These are phyloP conservation scores for Pichia inconspicua DNA, from an alignment of 1,139 yeast genomes.

Conservation along the genomic window DNA sequence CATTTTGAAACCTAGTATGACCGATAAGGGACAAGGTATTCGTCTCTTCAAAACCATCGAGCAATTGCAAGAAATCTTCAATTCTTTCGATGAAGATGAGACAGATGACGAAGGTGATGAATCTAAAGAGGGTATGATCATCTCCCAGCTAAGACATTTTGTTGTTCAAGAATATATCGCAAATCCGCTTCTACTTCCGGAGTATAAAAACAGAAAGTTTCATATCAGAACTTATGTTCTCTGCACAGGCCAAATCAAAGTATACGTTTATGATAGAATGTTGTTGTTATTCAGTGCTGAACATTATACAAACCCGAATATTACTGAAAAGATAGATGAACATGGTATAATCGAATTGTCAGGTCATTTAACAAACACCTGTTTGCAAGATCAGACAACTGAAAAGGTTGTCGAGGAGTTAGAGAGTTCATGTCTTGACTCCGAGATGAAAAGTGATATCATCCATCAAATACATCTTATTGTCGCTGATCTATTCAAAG, in stretches of 20 bases:
- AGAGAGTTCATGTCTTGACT: constrained; percentile 36
- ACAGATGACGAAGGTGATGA: constrained; percentile 40
- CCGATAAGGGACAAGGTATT: constrained; percentile 95
- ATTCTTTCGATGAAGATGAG: constrained; percentile 72
- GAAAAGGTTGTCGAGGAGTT: constrained; percentile 57
- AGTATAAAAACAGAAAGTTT: constrained; percentile 66
- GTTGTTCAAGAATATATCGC: constrained; percentile 74
- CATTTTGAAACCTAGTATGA: constrained; percentile 94
- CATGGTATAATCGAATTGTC: constrained; percentile 38
- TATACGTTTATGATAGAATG: constrained; percentile 72
- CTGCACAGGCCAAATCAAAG: constrained; percentile 63
- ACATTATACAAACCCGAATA: constrained; percentile 36
- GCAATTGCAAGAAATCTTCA: constrained; percentile 75
- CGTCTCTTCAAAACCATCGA: constrained; percentile 69
- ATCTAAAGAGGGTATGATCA: constrained; percentile 52
- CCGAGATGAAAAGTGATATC: constrained; percentile 35
- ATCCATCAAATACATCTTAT: constrained; percentile 51
- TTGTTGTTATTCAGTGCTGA: constrained; percentile 70
- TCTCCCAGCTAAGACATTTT: constrained; percentile 85
- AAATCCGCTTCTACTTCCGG: constrained; percentile 56
- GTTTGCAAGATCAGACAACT: constrained; percentile 51
- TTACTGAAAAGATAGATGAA: constrained; percentile 9
- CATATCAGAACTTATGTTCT: constrained; percentile 86
- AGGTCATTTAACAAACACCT: constrained; percentile 88
- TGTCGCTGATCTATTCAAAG: constrained; percentile 67